Base-by-base conservation (phyloP, 1,284 basidiomycete genomes). In the Tetrapyrgos nigripes region DNA sequence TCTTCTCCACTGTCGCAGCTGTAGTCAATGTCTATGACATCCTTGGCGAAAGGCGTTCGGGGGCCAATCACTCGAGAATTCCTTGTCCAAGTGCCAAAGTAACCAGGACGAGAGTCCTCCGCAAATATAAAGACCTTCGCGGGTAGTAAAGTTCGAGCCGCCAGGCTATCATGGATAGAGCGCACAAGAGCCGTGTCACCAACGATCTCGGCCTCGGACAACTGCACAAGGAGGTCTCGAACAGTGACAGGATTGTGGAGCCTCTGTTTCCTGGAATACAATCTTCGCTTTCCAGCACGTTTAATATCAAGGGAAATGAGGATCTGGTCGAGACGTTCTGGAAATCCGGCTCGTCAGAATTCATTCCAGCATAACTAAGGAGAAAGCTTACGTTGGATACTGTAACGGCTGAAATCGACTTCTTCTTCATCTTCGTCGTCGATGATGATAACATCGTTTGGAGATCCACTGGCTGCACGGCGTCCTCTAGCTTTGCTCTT, bases 1-100 rank as follows among this genome's bases (percentile, higher is more conserved):
- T 94, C 92, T 64, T 86, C 92, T 19, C 91, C 93, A 56, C 90
- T 93, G 73, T 95, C 93, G 67, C 93, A 92, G 13, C 82, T 80
- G 71, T 96, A 96, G 73, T 96, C 92, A 55, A 90, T 79, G 21
- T 83, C 79, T 4, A 87, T 75, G 6, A 84, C 77, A 66, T 96
- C 94, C 61, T 82, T 81, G 3, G 80, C 83, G 60, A 93, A 87
- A 1, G 94, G 92, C 29, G 79, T 82, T n/a, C 93, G 84, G 8
- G 91, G 86, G 2, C 89, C 87, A 57, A 96, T 84, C 52, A 84
- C 73, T 14, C 78, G 78, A 23, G 91, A 93, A 59, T 79, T 84
- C 51, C 88, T 86, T 10, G 92, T 93, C 89, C 91, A 95, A 17
- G 93, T 95, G 26, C 93, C 93, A 65, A 88, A 89, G 72, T 94